A percentile compares a stretch with the other conserved stretches of the same genome.
These are phyloP conservation scores for Leishmania tropica DNA, from an alignment of 208 protist species.

Conservation along the genomic window DNA sequence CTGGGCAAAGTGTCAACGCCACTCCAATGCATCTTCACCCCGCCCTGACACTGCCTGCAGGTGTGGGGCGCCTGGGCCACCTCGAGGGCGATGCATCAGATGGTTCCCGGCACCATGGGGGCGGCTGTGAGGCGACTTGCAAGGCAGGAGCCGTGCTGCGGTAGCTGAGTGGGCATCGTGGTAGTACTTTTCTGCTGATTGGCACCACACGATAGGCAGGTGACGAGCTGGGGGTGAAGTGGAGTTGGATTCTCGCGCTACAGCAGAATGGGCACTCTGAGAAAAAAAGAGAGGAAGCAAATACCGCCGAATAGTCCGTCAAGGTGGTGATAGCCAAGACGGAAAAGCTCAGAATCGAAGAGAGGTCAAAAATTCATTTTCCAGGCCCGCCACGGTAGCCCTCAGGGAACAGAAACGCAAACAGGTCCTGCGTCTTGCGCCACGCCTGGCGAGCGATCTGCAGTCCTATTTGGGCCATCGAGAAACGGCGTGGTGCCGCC, in stretches of 20 bases:
- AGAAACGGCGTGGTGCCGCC: conserved; percentile 24
- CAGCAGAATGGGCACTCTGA: not conserved
- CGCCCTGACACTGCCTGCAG: not conserved
- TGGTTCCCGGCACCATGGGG: not conserved
- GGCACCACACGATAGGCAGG: not conserved
- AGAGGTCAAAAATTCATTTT: conserved; percentile 15
- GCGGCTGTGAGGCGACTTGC: conserved; percentile 1
- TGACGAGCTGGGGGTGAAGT: not conserved
- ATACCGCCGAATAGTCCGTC: not conserved
- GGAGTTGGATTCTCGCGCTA: not conserved
- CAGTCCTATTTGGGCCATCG: conserved; percentile 11
- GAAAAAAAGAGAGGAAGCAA: too few species aligned
- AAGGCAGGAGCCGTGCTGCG: too few species aligned
- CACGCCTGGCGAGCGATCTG: conserved; percentile 32
- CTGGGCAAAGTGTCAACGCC: not conserved
- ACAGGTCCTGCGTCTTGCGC: conserved; percentile 34
- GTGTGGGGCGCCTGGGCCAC: not conserved
- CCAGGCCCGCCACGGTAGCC: conserved; percentile 39
- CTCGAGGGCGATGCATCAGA: not conserved
- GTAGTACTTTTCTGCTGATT: not conserved
- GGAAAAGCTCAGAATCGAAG: not conserved
- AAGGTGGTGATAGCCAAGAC: not conserved
- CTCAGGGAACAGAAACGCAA: conserved; percentile 39
- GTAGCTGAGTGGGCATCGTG: not conserved
- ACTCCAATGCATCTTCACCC: not conserved